These are phyloP conservation scores for Geotrichum aggregatum DNA, from an alignment of 1,139 yeast species.

Conservation along the genomic window DNA sequence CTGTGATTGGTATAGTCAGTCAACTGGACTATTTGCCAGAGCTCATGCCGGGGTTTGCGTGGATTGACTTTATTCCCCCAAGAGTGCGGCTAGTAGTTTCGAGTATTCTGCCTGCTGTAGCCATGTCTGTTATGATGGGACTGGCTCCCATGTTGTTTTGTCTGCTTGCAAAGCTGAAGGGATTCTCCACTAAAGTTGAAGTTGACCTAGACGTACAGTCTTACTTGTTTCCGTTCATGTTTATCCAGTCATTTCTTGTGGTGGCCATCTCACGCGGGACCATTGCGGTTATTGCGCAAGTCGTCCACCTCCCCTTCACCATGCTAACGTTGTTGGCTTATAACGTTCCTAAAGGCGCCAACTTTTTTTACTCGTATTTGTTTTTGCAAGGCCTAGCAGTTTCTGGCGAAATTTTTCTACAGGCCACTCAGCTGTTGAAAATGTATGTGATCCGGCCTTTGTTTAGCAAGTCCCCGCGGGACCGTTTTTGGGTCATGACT, in stretches of 20 bases:
- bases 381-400: conserved; percentile 68
- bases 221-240: conserved; percentile 67
- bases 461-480: conserved; percentile 58
- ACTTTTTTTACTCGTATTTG: conserved; percentile 71
- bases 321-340: conserved; percentile 67
- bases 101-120: conserved; percentile 68
- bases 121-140: conserved; percentile 63
- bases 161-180: conserved; percentile 60
- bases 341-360: conserved; percentile 76
- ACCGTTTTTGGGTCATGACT: conserved; percentile 47
- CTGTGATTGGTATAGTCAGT: conserved; percentile 75
- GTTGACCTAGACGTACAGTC: conserved; percentile 72
- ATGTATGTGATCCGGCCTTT: conserved; percentile 42
- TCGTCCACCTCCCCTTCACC: conserved; percentile 66
- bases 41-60: conserved; percentile 58
- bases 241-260: conserved; percentile 76
- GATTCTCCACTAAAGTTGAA: conserved; percentile 59
- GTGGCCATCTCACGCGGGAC: conserved; percentile 82
- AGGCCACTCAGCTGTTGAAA: conserved; percentile 48
- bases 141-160: conserved; percentile 69
- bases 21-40: conserved; percentile 61
- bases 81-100: conserved; percentile 62
- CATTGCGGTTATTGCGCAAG: conserved; percentile 59
- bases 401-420: conserved; percentile 55
- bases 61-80: conserved; percentile 60